Evolutionary conservation across 2,329 filamentous ascomycete species (phyloP), one percentile per base, ranked within the genome.

Genomic region (Plenodomus lindquistii): DNA sequence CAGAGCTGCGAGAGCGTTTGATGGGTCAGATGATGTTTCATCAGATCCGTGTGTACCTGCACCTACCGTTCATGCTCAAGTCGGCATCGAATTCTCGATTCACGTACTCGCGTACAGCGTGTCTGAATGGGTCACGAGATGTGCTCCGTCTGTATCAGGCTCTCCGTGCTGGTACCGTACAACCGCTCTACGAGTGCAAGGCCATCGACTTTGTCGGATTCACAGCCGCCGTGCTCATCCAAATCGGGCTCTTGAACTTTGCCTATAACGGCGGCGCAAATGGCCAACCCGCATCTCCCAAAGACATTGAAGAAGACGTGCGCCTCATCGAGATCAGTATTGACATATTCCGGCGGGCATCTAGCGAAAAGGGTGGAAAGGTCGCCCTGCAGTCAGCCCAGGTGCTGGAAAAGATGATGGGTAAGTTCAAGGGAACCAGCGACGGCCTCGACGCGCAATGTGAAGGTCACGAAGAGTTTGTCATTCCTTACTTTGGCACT

Each of bases 201-300:
- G 73, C 74, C 8, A 63, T 75, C 16, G 77, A 78, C 54, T 78
- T 78, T 48, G 70, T 77, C 34, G 76, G 71, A 31, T 79, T 79
- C 60, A 78, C 74, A 1, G 69, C 73, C 5, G 72, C 75, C 2
- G 68, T 77, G 1, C 63, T 78, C 18, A 60, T 79, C 24, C 62
- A 75, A 9, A 65, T 79, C n/a, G 73, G 74, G 2, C 63, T 75
- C 6, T 63, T 75, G 52, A 72, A 71, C 42, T 73, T 71, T 37
- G 66, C 68, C 37, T 44, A 52, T 5, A 46, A 37, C 4, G 31
- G 27, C 7, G 48, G 46, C 0, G 36, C 44, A 17, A 44, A 43
- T 6, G 36, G 16, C 10, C 50, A 48, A 1, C 34, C 39, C 17
- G 48, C 54, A 13, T 55, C 50, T 2, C 45, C 66, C 21, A 63